Evolutionary conservation across 2,329 filamentous ascomycete genomes (phyloP).

Genomic region (Lecanicillium sp.): DNA sequence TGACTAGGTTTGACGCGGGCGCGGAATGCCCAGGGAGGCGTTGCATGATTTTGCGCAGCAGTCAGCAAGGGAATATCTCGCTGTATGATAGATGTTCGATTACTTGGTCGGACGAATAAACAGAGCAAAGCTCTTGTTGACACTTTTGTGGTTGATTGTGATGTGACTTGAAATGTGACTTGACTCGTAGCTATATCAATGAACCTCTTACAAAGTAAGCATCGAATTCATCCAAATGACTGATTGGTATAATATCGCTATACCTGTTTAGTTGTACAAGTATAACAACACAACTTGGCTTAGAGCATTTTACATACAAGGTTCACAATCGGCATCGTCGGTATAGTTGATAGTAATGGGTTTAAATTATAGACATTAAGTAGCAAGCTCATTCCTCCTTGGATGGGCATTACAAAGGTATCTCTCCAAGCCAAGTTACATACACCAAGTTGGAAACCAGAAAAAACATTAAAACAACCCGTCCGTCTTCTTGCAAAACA

Average conservation of each 20-base stretch:
- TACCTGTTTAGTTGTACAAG: too few species aligned
- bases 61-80: neutral
- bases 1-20: conserved; percentile 10
- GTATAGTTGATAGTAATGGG: neutral
- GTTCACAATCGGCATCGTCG: neutral
- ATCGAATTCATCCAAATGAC: too few species aligned
- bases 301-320: neutral
- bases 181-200: too few species aligned
- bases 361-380: neutral
- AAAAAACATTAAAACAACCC: neutral
- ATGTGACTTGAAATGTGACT: too few species aligned
- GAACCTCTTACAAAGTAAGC: too few species aligned
- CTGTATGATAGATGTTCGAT: conserved; percentile 13
- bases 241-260: too few species aligned
- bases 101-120: conserved; percentile 4
- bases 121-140: conserved; percentile 8
- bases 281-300: too few species aligned
- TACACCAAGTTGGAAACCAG: neutral
- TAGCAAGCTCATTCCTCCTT: neutral
- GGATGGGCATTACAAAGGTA: neutral
- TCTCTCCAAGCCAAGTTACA: neutral
- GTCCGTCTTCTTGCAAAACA: neutral
- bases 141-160: neutral
- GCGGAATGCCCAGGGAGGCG: conserved; percentile 1
- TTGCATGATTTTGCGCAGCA: conserved; percentile 8